phyloP scores from a whole-genome alignment of 768 basidiomycete species.

The Coprinopsis cinerea region DNA sequence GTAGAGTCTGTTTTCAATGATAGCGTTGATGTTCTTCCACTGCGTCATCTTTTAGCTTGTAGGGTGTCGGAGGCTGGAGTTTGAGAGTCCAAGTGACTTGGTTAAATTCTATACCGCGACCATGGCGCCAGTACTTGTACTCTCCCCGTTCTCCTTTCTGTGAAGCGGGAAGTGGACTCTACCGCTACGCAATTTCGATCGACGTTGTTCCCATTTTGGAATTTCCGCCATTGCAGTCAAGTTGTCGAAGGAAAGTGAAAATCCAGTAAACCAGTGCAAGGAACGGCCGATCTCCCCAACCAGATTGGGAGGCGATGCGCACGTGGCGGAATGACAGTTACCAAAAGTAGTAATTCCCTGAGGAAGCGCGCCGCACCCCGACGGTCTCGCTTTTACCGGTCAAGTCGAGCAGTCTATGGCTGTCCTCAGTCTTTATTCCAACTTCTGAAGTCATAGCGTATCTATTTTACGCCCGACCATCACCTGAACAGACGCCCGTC shows the following conservation, averaged over 20 bases:
- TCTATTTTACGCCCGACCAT: neutral
- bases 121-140: conserved; percentile 4
- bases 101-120: neutral
- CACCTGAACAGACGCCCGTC: neutral
- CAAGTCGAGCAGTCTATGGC: neutral
- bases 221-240: neutral
- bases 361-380: neutral
- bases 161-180: conserved; percentile 5
- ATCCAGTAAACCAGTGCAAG: neutral
- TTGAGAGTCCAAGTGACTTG: conserved; percentile 3
- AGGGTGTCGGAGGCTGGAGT: neutral
- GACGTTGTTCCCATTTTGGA: conserved; percentile 2
- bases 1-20: conserved; percentile 61
- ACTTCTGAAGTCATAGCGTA: neutral
- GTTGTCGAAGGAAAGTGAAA: neutral
- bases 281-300: neutral
- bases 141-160: neutral
- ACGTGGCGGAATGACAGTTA: neutral
- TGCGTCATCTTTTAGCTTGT: conserved; percentile 31
- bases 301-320: neutral
- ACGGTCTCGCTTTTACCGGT: neutral
- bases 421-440: neutral
- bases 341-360: neutral
- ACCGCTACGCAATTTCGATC: conserved; percentile 5
- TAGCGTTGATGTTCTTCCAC: conserved; percentile 64